These are phyloP conservation scores for Aspergillus neoniger DNA, from an alignment of 2,329 filamentous ascomycete genomes.

Conservation along the genomic window DNA sequence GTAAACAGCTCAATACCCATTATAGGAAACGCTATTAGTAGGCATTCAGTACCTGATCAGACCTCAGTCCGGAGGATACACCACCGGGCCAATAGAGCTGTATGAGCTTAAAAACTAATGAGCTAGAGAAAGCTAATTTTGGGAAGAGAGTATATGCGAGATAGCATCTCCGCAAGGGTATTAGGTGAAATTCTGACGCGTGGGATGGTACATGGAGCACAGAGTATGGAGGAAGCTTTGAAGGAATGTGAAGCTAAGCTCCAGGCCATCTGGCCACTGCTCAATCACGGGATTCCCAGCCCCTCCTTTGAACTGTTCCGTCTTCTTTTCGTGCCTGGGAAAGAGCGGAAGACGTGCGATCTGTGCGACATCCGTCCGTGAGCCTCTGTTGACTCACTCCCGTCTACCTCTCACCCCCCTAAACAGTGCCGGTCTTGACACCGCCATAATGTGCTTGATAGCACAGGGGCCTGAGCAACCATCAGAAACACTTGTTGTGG, in stretches of 20 bases:
- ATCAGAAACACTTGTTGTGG: background rate
- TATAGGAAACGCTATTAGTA: background rate
- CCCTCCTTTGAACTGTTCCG: background rate
- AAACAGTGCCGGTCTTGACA: background rate
- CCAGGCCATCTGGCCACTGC: background rate
- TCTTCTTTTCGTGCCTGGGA: slow-evolving; percentile 1
- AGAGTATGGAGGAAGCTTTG: background rate
- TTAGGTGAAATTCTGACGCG: background rate
- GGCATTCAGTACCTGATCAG: too few species aligned
- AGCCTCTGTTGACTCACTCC: slow-evolving; percentile 1
- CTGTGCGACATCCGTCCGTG: slow-evolving; percentile 1
- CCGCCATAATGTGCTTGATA: background rate
- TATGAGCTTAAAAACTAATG: background rate
- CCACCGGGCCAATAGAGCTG: background rate
- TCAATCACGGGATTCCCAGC: background rate
- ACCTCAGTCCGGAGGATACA: background rate
- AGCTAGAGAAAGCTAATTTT: background rate
- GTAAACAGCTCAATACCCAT: background rate
- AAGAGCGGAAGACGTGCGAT: background rate
- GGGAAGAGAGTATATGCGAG: background rate
- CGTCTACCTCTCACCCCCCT: background rate
- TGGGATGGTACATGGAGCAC: too few species aligned
- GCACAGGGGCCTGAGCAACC: slow-evolving; percentile 3
- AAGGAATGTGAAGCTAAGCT: background rate
- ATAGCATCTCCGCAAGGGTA: background rate